These are phyloP conservation scores for Hyaloscypha finlandica DNA, from an alignment of 495 filamentous ascomycete species.

Conservation along the genomic window DNA sequence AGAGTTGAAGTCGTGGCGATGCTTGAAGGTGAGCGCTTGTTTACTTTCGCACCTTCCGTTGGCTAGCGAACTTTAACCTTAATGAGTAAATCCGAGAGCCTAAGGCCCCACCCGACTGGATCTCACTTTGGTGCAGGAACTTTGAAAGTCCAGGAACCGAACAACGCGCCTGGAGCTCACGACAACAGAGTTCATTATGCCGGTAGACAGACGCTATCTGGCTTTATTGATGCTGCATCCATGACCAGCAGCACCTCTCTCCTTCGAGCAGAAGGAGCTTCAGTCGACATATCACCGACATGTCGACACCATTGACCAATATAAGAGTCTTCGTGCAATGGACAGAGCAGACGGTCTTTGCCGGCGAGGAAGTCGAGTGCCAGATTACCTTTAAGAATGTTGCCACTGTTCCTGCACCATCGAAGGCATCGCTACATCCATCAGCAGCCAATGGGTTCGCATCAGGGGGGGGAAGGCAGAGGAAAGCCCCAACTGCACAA, in stretches of 20 bases:
- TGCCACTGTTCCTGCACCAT: conserved; percentile 50
- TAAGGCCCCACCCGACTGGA: background rate
- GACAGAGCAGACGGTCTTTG: conserved; percentile 89
- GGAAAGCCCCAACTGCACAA: conserved; percentile 43
- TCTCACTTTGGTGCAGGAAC: background rate
- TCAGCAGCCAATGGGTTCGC: conserved; percentile 38
- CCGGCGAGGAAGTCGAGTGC: conserved; percentile 91
- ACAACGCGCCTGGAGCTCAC: background rate
- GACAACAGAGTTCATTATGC: conserved; percentile 25
- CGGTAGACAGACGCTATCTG: conserved; percentile 7
- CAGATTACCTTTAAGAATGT: conserved; percentile 96
- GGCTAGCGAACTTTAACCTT: conserved; percentile 11
- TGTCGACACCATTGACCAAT: conserved; percentile 55
- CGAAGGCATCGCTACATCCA: conserved; percentile 48
- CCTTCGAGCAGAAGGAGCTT: conserved; percentile 29
- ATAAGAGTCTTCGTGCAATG: conserved; percentile 94
- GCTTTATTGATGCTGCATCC: conserved; percentile 25
- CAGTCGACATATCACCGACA: conserved; percentile 16
- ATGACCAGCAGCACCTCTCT: conserved; percentile 31
- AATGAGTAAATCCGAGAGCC: background rate
- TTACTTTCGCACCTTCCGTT: conserved; percentile 14
- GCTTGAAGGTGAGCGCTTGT: background rate
- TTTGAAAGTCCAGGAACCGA: background rate
- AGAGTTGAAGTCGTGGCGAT: background rate
- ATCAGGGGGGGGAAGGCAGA: conserved; percentile 41